phyloP scores from a whole-genome alignment of 1,284 basidiomycete genomes.

The Spongispora temasekensis region DNA sequence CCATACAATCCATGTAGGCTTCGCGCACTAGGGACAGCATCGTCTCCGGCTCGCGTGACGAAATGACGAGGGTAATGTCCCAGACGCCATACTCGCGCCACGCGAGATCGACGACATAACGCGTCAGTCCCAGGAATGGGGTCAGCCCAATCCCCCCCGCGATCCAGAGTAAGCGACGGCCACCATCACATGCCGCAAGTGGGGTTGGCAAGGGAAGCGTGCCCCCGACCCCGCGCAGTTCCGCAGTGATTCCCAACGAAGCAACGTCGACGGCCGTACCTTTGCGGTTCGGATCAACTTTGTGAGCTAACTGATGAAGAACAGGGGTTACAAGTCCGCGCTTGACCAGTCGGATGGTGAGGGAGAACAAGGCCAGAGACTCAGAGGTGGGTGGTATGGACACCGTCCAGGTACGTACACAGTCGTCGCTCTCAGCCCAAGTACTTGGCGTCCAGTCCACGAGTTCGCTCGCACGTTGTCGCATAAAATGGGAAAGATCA shows the following conservation, averaged over 20 bases:
- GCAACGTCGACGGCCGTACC: constrained; percentile 13
- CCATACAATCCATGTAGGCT: constrained; percentile 9
- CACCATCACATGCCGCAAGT: constrained; percentile 24
- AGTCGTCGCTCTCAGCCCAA: constrained; percentile 57
- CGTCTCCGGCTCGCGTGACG: constrained; percentile 27
- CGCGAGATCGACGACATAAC: constrained; percentile 18
- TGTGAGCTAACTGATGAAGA: constrained; percentile 18
- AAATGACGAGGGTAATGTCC: constrained; percentile 23
- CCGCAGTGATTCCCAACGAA: constrained; percentile 37
- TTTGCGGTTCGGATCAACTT: constrained; percentile 8
- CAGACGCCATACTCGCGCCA: constrained; percentile 14
- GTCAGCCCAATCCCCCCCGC: constrained; percentile 28
- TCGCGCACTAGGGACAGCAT: constrained; percentile 20
- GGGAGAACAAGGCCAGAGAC: constrained; percentile 21
- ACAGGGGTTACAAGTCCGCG: constrained; percentile 35
- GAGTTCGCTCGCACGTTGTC: constrained; percentile 47
- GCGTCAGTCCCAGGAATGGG: constrained; percentile 19
- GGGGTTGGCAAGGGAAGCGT: constrained; percentile 34
- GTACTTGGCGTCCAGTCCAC: constrained; percentile 47
- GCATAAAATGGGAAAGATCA: constrained; percentile 53
- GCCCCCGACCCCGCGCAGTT: constrained; percentile 29
- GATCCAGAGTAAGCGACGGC: constrained; percentile 25
- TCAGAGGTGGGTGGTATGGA: constrained; percentile 41
- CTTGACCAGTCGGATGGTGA: constrained; percentile 42
- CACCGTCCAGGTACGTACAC: constrained; percentile 66